Conservation (phyloP, 1,284 basidiomycete genomes). For the Trametes pubescens region DNA sequence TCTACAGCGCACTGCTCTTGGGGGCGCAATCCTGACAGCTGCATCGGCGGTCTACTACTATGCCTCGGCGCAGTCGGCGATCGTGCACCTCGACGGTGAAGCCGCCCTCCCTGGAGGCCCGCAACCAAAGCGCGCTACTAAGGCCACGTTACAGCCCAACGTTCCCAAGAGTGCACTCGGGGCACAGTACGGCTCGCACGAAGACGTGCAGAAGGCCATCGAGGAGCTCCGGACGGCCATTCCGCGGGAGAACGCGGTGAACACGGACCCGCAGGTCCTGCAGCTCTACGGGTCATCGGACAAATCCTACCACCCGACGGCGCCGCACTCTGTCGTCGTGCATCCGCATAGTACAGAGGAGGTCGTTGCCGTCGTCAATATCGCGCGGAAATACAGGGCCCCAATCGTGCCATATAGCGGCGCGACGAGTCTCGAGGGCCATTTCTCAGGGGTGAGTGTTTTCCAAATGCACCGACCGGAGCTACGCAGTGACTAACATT, state of each 20-base stretch:
- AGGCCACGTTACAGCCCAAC: slow-evolving; percentile 15
- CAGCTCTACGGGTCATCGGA: slow-evolving; percentile 64
- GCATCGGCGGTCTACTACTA: neutral
- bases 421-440: slow-evolving; percentile 68
- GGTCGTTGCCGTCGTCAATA: slow-evolving; percentile 64
- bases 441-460: slow-evolving; percentile 61
- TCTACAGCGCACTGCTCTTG: slow-evolving; percentile 1
- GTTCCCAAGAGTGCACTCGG: slow-evolving; percentile 15
- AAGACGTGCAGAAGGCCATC: slow-evolving; percentile 62
- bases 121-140: slow-evolving; percentile 20
- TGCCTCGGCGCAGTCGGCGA: slow-evolving; percentile 1
- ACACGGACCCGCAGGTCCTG: slow-evolving; percentile 63
- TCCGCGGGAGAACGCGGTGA: slow-evolving; percentile 49
- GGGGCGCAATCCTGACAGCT: neutral
- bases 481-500: neutral
- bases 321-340: slow-evolving; percentile 66
- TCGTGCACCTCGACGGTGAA: slow-evolving; percentile 28
- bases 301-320: slow-evolving; percentile 66
- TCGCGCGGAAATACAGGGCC: slow-evolving; percentile 64
- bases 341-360: slow-evolving; percentile 61
- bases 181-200: slow-evolving; percentile 51
- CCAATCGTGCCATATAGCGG: slow-evolving; percentile 69
- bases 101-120: slow-evolving; percentile 15
- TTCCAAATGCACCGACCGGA: neutral
- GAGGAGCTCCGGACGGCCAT: slow-evolving; percentile 53